These are phyloP conservation scores for Daldinia vernicosa DNA, from an alignment of 495 filamentous ascomycete genomes.

Conservation along the genomic window DNA sequence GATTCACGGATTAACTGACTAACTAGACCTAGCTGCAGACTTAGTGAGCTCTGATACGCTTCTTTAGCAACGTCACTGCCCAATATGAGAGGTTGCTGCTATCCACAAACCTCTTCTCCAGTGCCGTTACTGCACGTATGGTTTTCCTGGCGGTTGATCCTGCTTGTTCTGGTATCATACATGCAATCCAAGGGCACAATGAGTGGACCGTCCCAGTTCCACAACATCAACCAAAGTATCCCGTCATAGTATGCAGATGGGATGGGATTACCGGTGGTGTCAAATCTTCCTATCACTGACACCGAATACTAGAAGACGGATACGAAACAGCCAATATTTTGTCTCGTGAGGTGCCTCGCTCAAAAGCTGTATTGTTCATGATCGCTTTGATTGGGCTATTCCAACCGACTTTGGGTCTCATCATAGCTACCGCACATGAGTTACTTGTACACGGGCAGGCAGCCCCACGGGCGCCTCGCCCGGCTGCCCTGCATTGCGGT, in stretches of 20 bases:
- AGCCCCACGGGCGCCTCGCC: slow-evolving; percentile 29
- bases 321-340: slow-evolving; percentile 11
- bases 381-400: slow-evolving; percentile 24
- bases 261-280: slow-evolving; percentile 14
- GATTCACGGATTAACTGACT: slow-evolving; percentile 33
- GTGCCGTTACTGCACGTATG: slow-evolving; percentile 39
- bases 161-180: slow-evolving; percentile 37
- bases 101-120: slow-evolving; percentile 37
- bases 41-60: slow-evolving; percentile 27
- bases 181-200: slow-evolving; percentile 33
- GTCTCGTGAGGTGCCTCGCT: slow-evolving; percentile 8
- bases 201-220: slow-evolving; percentile 39
- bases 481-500: slow-evolving; percentile 21
- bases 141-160: slow-evolving; percentile 39
- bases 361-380: slow-evolving; percentile 4
- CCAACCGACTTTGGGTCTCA: slow-evolving; percentile 25
- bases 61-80: slow-evolving; percentile 32
- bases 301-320: slow-evolving; percentile 14
- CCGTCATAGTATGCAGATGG: slow-evolving; percentile 30
- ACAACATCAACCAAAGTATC: slow-evolving; percentile 40
- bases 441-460: slow-evolving; percentile 9
- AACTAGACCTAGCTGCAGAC: slow-evolving; percentile 36
- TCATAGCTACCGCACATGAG: slow-evolving; percentile 20
- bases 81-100: slow-evolving; percentile 38
- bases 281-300: slow-evolving; percentile 12